These are phyloP conservation scores for Gossypium sturtianum DNA, from an alignment of 345 rosid genomes.

Conservation along the genomic window DNA sequence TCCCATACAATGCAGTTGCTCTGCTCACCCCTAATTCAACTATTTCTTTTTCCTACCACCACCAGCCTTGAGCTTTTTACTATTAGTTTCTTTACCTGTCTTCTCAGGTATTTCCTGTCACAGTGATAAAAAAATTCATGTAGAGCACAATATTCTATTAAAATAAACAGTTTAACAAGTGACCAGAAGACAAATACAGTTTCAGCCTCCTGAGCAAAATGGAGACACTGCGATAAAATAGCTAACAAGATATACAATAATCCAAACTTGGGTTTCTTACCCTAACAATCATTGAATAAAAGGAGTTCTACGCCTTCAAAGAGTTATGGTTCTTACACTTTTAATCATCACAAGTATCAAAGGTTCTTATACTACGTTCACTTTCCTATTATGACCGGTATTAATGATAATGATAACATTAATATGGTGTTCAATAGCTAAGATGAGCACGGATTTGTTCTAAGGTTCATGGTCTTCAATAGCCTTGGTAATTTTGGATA, in stretches of 20 bases:
- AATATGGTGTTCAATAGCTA: neutral
- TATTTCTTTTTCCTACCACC: slow-evolving; percentile 66
- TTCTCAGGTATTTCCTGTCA: slow-evolving; percentile 48
- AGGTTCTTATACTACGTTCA: too few relatives aligned
- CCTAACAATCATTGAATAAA: too few relatives aligned
- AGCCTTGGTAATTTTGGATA: neutral
- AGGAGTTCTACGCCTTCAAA: too few relatives aligned
- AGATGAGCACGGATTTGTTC: neutral
- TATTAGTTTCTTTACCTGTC: slow-evolving; percentile 34
- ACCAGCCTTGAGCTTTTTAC: slow-evolving; percentile 57
- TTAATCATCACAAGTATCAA: too few relatives aligned
- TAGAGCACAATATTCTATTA: neutral
- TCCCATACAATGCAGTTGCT: slow-evolving; percentile 9
- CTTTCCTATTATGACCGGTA: too few relatives aligned
- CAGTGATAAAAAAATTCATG: neutral
- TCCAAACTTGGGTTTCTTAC: too few relatives aligned
- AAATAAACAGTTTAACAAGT: neutral
- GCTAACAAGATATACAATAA: neutral
- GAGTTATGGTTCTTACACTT: too few relatives aligned
- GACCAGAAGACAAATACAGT: neutral
- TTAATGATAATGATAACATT: too few relatives aligned
- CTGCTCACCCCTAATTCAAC: slow-evolving; percentile 8
- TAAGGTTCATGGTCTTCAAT: neutral
- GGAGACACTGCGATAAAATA: too few relatives aligned
- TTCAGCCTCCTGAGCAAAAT: neutral